Percentiles rank a stretch among this genome's conserved stretches.
Conservation (phyloP, 768 basidiomycete genomes). For the Podaxis rugospora region DNA sequence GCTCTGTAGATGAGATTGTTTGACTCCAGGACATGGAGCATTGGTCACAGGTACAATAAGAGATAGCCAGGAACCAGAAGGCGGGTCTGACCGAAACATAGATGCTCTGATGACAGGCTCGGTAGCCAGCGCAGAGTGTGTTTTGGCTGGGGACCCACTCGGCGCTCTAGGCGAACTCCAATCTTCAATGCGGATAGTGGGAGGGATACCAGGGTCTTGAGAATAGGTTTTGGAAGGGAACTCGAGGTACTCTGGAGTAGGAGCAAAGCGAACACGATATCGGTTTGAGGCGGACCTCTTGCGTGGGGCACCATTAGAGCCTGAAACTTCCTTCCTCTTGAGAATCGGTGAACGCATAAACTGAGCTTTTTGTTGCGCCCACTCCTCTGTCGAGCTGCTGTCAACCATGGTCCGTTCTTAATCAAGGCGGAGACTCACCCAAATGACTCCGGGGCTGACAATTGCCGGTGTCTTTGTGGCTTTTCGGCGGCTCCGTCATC, state of each 20-base stretch:
- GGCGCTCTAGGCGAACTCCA: neutral
- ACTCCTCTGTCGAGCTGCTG: neutral
- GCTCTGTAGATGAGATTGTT: neutral
- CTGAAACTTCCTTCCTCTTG: neutral
- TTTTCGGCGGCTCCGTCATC: neutral
- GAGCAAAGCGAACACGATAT: neutral
- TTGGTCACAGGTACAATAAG: neutral
- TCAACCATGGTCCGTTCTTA: neutral
- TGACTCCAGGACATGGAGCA: neutral
- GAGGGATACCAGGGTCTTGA: neutral
- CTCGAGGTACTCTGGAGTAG: neutral
- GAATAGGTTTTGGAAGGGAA: neutral
- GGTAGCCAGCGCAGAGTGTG: neutral
- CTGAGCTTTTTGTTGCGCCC: neutral
- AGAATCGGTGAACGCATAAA: neutral
- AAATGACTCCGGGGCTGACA: neutral
- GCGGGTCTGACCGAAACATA: neutral
- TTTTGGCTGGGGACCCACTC: too few species aligned
- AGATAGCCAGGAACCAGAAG: neutral
- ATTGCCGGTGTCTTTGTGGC: neutral
- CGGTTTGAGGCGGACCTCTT: neutral
- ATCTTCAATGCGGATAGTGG: slow-evolving; percentile 5
- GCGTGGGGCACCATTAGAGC: neutral
- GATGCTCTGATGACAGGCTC: neutral
- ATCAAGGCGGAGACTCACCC: neutral